Evolutionary conservation across 2,329 filamentous ascomycete genomes (phyloP), one percentile per base, ranked within the genome.

Genomic region (Ascosphaera pollenicola): DNA sequence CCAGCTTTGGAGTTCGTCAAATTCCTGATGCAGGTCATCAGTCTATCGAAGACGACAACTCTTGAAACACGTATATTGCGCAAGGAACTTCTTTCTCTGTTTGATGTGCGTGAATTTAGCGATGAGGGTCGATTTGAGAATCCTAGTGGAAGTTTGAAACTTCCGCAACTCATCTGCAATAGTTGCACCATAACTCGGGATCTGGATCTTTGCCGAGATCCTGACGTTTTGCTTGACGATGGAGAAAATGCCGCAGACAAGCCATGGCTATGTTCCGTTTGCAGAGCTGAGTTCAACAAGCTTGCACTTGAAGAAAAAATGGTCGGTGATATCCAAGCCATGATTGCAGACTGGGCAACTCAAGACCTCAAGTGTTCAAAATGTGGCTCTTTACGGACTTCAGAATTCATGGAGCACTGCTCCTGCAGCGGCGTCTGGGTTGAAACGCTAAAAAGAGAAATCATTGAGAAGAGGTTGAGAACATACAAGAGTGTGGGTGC

Each of bases 351-450:
- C 49, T 98, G 91, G 85, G 68, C 74, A 45, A 81, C 77, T 26
- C 87, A 95, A 60, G 89, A 98, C 55, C 59, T 95, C 42, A 83
- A 83, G 58, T 98, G 89, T 54, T 72, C 69, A 24, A 82, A 82
- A 48, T 75, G 71, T 49, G 57, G 56, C 34, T 50, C 60, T 3
- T 58, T 93, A 31, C 65, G 83, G 52, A 67, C 81, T 32, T 95
- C 93, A 54, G 87, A 94, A 51, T 91, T 95, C 49, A 84, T 89
- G 75, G 87, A 94, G 56, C 85, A 95, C 57, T 98, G 91, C 58
- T 78, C 76, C 8, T 98, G 89, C 63, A 82, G 81, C 44, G 89
- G 89, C 3, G 69, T 70, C 42, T 98, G 89, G 89, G 68, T 66
- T 15, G 73, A 73, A 46, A 81, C 74, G 16, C 65, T 85, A 43